These are phyloP conservation scores for Kodamaea kaohsiungensis DNA, from an alignment of 805 yeast species.

Conservation along the genomic window DNA sequence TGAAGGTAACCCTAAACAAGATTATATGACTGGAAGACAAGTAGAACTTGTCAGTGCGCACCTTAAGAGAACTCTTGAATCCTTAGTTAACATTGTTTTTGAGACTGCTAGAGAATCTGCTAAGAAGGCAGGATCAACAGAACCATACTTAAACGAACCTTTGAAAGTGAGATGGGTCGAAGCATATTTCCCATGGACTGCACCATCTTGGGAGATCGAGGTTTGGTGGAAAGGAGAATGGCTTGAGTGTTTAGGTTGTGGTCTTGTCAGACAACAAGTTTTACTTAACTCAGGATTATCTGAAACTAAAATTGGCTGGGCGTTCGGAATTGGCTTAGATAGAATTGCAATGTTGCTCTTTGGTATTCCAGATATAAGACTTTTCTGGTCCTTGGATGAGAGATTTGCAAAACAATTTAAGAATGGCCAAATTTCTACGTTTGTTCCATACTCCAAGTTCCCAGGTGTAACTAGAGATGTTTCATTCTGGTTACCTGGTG, in stretches of 20 bases:
- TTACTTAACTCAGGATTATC: constrained; percentile 66
- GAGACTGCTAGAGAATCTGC: constrained; percentile 67
- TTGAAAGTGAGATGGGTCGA: constrained; percentile 91
- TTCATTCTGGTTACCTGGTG: constrained; percentile 82
- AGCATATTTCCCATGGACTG: constrained; percentile 97
- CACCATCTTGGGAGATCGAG: constrained; percentile 98
- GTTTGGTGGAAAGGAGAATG: constrained; percentile 99
- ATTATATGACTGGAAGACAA: constrained; percentile 68
- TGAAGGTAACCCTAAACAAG: constrained; percentile 76
- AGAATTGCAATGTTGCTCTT: constrained; percentile 93
- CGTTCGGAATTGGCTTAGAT: constrained; percentile 94
- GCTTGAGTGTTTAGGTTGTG: constrained; percentile 97
- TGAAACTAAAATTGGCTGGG: constrained; percentile 83
- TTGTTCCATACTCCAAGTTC: constrained; percentile 86
- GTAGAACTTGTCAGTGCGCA: constrained; percentile 71
- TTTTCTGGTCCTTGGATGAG: constrained; percentile 86
- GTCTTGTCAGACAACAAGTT: constrained; percentile 80
- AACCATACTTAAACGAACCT: constrained; percentile 67
- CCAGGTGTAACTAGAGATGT: constrained; percentile 87
- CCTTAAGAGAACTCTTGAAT: constrained; percentile 82
- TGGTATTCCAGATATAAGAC: constrained; percentile 92
- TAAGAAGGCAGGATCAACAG: constrained; percentile 55
- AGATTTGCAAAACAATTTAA: constrained; percentile 75
- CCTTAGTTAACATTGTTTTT: constrained; percentile 80
- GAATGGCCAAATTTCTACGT: constrained; percentile 63